These are phyloP conservation scores for Backusella tarrabulga DNA, from an alignment of 192 early-diverging fungal species.

Conservation along the genomic window DNA sequence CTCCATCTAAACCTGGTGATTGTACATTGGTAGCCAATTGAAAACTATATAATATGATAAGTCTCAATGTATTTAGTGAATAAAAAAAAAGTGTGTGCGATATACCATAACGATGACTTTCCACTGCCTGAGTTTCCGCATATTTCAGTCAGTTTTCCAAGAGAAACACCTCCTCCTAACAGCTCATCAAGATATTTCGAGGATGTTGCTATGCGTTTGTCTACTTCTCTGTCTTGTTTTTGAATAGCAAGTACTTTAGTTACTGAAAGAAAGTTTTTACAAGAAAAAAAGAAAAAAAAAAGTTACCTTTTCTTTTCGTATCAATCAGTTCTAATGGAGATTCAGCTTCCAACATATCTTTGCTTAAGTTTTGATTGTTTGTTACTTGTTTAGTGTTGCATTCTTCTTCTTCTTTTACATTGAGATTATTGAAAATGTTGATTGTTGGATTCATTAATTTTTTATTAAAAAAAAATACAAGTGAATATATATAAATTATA, in stretches of 20 bases:
- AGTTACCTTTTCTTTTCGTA: background rate
- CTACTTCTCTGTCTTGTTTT: background rate
- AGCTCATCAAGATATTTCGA: background rate
- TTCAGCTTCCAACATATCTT: background rate
- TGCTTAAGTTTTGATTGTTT: background rate
- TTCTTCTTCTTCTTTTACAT: background rate
- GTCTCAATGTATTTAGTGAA: too few relatives aligned
- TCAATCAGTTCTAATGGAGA: background rate
- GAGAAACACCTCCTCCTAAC: slow-evolving; percentile 9
- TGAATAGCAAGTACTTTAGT: too few relatives aligned
- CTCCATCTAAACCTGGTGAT: slow-evolving; percentile 5
- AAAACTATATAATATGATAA: background rate
- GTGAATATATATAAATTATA: too few relatives aligned
- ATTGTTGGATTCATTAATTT: background rate
- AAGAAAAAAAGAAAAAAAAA: background rate
- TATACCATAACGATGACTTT: slow-evolving; percentile 16
- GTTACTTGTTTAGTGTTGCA: background rate
- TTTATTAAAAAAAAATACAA: background rate
- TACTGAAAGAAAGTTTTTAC: background rate
- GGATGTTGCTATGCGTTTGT: background rate
- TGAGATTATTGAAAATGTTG: background rate
- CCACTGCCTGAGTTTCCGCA: slow-evolving; percentile 17
- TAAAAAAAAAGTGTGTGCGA: background rate
- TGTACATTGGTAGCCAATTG: slow-evolving; percentile 22
- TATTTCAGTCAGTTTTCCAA: slow-evolving; percentile 1